Evolutionary conservation across 2,329 filamentous ascomycete genomes (phyloP).

Genomic region (Plectosphaerella sp.): DNA sequence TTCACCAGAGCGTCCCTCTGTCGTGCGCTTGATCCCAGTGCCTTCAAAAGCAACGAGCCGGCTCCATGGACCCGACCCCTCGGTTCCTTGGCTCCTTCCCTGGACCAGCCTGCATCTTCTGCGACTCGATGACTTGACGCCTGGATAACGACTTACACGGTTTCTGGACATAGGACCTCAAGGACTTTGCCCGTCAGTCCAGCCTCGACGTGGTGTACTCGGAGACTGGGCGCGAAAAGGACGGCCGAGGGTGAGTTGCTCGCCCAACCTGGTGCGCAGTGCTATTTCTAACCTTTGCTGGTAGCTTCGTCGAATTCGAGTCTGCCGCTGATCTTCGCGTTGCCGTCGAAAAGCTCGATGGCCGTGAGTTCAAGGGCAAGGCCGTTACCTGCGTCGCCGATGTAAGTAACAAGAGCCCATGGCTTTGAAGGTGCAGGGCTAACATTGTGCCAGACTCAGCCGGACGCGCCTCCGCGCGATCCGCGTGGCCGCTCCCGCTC

Average conservation of each 20-base stretch:
- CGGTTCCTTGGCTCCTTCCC: slow-evolving; percentile 10
- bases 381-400: slow-evolving; percentile 83
- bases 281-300: background rate
- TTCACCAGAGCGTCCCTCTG: background rate
- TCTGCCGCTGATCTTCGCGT: slow-evolving; percentile 83
- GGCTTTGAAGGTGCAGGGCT: background rate
- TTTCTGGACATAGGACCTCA: slow-evolving; percentile 87
- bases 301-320: slow-evolving; percentile 96
- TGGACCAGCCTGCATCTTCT: slow-evolving; percentile 6
- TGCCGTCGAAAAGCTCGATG: slow-evolving; percentile 92
- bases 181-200: slow-evolving; percentile 97
- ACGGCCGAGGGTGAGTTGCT: slow-evolving; percentile 77
- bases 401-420: slow-evolving; percentile 46
- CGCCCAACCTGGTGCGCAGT: background rate
- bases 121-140: slow-evolving; percentile 13
- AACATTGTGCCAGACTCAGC: slow-evolving; percentile 57
- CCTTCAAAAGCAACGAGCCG: background rate
- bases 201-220: slow-evolving; percentile 97
- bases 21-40: background rate
- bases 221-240: slow-evolving; percentile 87
- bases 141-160: slow-evolving; percentile 74
- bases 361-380: slow-evolving; percentile 86
- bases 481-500: slow-evolving; percentile 73
- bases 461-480: slow-evolving; percentile 67
- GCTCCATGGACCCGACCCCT: slow-evolving; percentile 2